These are phyloP conservation scores for Isatis lusitanica DNA, from an alignment of 441 rosid species.

Conservation along the genomic window DNA sequence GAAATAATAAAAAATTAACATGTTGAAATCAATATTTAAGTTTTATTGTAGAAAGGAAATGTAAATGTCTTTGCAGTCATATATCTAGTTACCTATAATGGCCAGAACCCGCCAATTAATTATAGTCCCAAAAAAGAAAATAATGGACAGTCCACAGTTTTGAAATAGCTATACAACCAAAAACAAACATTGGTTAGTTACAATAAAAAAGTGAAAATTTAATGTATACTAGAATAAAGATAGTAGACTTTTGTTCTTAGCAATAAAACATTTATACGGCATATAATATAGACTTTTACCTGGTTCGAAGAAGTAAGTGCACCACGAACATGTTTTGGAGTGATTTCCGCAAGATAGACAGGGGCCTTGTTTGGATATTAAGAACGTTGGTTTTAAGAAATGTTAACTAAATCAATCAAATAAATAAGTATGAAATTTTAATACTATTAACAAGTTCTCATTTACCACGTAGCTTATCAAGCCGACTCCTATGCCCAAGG, in stretches of 20 bases:
- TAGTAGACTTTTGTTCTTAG: not conserved
- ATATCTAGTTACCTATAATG: conserved; percentile 40
- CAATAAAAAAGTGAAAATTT: not conserved
- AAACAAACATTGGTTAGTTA: not conserved
- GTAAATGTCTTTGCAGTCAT: not conserved
- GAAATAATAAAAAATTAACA: not conserved
- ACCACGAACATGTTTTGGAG: conserved; percentile 67
- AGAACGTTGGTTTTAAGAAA: not conserved
- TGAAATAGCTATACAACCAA: conserved; percentile 45
- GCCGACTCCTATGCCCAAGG: conserved; percentile 57
- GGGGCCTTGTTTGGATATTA: conserved; percentile 46
- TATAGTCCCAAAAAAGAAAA: conserved; percentile 50
- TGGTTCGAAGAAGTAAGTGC: conserved; percentile 44
- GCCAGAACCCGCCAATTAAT: conserved; percentile 66
- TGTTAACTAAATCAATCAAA: not conserved
- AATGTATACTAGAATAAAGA: no score
- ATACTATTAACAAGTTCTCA: not conserved
- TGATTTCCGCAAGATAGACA: conserved; percentile 60
- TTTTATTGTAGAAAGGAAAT: not conserved
- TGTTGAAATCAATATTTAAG: not conserved
- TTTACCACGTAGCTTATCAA: conserved; percentile 54
- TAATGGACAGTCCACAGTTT: conserved; percentile 44
- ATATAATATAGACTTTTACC: conserved; percentile 22
- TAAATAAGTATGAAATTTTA: not conserved
- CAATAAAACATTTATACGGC: not conserved